Percentiles rank a stretch among this genome's conserved stretches.
Evolutionary conservation across 2,329 filamentous ascomycete genomes (phyloP).

Genomic region (Cladophialophora bantiana): DNA sequence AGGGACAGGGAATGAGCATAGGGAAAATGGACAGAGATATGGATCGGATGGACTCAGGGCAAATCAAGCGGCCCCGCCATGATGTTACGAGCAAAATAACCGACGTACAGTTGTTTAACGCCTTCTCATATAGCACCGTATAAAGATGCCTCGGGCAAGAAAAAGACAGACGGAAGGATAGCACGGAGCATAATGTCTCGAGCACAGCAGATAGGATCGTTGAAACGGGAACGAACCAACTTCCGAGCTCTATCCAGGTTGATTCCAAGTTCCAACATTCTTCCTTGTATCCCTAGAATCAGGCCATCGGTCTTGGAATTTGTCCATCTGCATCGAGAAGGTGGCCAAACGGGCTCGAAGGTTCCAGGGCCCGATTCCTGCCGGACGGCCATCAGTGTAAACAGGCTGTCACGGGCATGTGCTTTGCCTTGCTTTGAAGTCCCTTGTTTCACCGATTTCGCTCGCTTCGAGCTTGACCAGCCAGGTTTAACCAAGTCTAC

Average conservation of each 20-base stretch:
- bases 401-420: not conserved
- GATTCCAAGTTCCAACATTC: not conserved
- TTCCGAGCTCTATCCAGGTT: not conserved
- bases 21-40: not conserved
- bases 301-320: not conserved
- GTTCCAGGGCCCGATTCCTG: constrained; percentile 1
- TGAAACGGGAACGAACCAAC: constrained; percentile 1
- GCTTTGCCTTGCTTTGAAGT: constrained; percentile 1
- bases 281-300: not conserved
- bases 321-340: not conserved
- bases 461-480: not conserved
- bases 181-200: not conserved
- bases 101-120: constrained; percentile 5
- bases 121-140: constrained; percentile 11
- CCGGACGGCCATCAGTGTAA: not conserved
- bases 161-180: not conserved
- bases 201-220: constrained; percentile 6
- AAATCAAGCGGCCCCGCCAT: not conserved
- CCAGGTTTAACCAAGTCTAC: not conserved
- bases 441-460: constrained; percentile 11
- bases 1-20: not conserved
- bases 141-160: constrained; percentile 2
- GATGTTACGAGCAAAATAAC: not conserved
- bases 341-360: not conserved
- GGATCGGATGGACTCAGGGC: not conserved